Conservation (phyloP, 306 rosid species). For the Cucumis hystrix region DNA sequence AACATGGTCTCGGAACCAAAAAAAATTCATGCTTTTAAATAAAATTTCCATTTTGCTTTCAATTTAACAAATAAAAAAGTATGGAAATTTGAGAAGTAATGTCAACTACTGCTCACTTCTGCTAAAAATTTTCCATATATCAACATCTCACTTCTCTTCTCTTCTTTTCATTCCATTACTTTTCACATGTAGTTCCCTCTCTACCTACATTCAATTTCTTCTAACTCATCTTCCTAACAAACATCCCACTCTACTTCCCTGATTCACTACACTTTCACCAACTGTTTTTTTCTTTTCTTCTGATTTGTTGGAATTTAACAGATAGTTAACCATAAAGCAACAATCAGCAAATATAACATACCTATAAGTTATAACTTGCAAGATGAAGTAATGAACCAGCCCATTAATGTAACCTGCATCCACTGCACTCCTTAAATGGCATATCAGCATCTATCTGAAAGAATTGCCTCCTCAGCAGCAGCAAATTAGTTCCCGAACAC, state of each 20-base stretch:
- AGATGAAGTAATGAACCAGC: not conserved
- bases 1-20: not conserved
- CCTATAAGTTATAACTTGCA: not conserved
- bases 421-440: not conserved
- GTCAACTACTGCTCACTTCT: no score
- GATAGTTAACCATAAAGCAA: not conserved
- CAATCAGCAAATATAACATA: not conserved
- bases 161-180: not conserved
- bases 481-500: not conserved
- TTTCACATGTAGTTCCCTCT: not conserved
- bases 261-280: not conserved
- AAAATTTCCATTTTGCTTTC: not conserved
- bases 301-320: not conserved
- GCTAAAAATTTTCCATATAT: not conserved
- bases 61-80: no score
- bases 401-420: not conserved
- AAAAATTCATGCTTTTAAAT: no score
- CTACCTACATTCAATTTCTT: not conserved
- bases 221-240: not conserved
- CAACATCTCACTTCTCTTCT: not conserved
- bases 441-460: not conserved
- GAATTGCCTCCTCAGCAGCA: not conserved
- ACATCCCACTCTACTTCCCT: not conserved
- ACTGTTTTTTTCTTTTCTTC: not conserved
- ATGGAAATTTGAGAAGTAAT: no score